Evolutionary conservation across 163 green algal species (phyloP).

Genomic region (Smithsoniella earleae): DNA sequence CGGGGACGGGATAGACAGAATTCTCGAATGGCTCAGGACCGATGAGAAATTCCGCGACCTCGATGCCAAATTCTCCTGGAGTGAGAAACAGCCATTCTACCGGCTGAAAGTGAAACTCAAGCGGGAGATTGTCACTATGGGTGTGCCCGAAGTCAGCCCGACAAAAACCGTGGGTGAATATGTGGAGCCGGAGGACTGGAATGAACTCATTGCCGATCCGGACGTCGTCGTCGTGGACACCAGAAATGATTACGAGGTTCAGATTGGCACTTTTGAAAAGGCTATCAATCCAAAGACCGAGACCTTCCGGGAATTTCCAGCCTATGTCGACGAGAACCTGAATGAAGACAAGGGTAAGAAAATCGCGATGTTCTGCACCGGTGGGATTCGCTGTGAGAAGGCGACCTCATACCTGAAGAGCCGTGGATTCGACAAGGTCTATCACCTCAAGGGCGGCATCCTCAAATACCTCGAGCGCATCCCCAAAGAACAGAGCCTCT

Average conservation of each 20-base stretch:
- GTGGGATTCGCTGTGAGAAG: conserved; percentile 45
- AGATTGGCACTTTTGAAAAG: conserved; percentile 12
- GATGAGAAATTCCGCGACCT: neutral
- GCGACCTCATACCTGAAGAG: conserved; percentile 32
- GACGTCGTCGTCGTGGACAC: conserved; percentile 12
- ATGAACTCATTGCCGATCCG: neutral
- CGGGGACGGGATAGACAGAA: neutral
- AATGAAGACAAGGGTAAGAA: conserved; percentile 31
- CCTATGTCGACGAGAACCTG: conserved; percentile 34
- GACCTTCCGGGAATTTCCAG: conserved; percentile 43
- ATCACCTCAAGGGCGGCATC: conserved; percentile 42
- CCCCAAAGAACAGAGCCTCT: conserved; percentile 38
- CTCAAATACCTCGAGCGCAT: conserved; percentile 43
- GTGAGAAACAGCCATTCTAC: neutral
- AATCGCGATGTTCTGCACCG: conserved; percentile 44
- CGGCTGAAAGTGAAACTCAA: neutral
- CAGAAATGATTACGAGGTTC: conserved; percentile 21
- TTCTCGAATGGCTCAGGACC: neutral
- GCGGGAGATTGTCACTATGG: neutral
- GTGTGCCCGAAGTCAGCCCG: neutral
- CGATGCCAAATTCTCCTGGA: neutral
- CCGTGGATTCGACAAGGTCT: conserved; percentile 32
- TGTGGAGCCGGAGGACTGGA: neutral
- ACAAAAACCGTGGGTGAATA: neutral
- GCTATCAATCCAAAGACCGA: conserved; percentile 36